Base-by-base conservation (phyloP, 2,329 filamentous ascomycete genomes). In the Microdochium paspali region DNA sequence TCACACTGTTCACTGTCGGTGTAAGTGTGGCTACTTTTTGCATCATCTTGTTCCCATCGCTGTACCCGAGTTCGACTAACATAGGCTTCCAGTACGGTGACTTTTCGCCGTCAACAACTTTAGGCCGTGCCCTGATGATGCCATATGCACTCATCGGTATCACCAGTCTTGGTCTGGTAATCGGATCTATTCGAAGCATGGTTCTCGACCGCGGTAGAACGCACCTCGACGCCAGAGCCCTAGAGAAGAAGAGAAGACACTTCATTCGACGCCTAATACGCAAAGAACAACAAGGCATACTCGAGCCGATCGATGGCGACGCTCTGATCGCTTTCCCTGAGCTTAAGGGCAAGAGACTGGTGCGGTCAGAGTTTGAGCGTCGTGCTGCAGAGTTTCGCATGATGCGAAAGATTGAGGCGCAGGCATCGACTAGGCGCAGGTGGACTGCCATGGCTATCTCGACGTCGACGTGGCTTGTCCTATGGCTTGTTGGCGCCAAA, bases 101-200 rank as follows among this genome's bases (percentile, higher is more conserved):
- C 51, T 68, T 71, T 23, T 59, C 66, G 10, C 64, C 74, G 1
- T 35, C 53, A 1, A 78, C 73, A 0, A 63, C 75, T 15, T 65
- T 86, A 0, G 82, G 80, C 1, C 76, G 84, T 35, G 85, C 81
- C 1, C 71, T 96, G 2, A 70, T 95, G 25, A 84, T 95, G 46
- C 90, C 90, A 0, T 96, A 87, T 55, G 84, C 90, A 0, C 79
- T 95, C 1, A 73, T 90, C 6, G 90, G 90, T 2, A 84, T 93
- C 48, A 85, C 94, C 50, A 90, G 86, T 55, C 74, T 95, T 1
- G 89, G 87, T 79, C 72, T 95, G 23, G 84, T 94, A 47, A 84
- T 95, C 23, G 82, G 82, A 20, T 89, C 85, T 32, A 88, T 95
- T 51, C 79, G 87, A 28, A 86, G 72, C 50, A 66, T 84, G 32